Base-by-base conservation (phyloP, 495 filamentous ascomycete species). In the Tuber calosporum region DNA sequence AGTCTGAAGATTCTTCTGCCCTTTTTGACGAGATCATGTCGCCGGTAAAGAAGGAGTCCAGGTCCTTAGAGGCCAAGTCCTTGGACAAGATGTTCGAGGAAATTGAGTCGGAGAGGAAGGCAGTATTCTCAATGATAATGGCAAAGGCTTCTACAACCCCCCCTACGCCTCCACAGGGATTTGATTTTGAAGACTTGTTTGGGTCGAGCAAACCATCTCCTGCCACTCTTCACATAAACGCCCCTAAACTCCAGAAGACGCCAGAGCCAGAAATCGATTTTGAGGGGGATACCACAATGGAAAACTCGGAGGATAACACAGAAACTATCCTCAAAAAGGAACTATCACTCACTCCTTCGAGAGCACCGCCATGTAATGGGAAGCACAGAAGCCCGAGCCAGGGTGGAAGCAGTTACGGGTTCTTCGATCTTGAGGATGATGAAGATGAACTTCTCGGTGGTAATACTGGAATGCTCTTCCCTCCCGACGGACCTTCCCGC, bases 351-450 rank as follows among this genome's bases (percentile, higher is more conserved):
- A 77, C 74, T 22, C 66, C 68, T 43, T 39, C 36, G 37, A 26
- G 67, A 73, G 34, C 41, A 17, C 67, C 36, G 38, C 22, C 26
- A 62, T 62, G 26, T 34, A 34, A 42, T 19, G 72, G 67, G 62
- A 74, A 71, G 39, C 69, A 66, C 66, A 69, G 69, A 36, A 71
- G 69, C 17, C 70, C 48, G 30, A 74, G 36, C 13, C 48, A 79
- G 34, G 36, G 68, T 19, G 72, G 70, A 26, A 73, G 70, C 66
- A 70, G 69, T 26, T 68, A 69, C 66, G 68, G 69, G 20, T 73
- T 80, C 40, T 80, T 80, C 40, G 69, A 69, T 43, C 71, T 74
- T 19, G 48, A 68, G 22, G 67, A 20, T 7, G 75, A 75, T 62
- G 72, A 73, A 36, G 77, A 77, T 42, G 71, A 76, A 34, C 41